A percentile compares a stretch with the other conserved stretches of the same genome.
These are phyloP conservation scores for Vigna unguiculata DNA, from an alignment of 306 rosid species.

Conservation along the genomic window DNA sequence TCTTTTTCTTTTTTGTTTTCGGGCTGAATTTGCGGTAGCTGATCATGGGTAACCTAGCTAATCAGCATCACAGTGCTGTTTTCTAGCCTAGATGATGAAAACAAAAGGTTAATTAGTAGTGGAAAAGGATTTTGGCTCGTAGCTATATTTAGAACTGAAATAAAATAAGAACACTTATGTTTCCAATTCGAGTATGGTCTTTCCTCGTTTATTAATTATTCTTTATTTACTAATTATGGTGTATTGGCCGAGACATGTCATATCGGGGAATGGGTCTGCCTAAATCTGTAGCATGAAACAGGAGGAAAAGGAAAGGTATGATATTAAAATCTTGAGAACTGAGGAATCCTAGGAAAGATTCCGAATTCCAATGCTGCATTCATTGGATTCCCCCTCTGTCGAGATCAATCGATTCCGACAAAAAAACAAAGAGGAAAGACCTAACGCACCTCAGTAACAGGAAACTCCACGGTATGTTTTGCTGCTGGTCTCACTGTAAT, in stretches of 20 bases:
- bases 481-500: conserved; percentile 65
- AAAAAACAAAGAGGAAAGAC: conserved; percentile 5
- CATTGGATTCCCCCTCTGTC: conserved; percentile 44
- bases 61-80: neutral
- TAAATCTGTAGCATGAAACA: conserved; percentile 14
- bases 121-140: conserved; percentile 17
- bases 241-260: conserved; percentile 8
- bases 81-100: too few relatives aligned
- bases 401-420: conserved; percentile 27
- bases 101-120: neutral
- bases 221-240: conserved; percentile 3
- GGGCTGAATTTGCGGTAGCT: neutral
- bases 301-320: conserved; percentile 10
- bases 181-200: conserved; percentile 9
- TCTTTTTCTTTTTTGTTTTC: neutral
- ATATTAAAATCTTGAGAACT: neutral
- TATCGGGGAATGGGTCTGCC: conserved; percentile 28
- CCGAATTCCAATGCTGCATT: conserved; percentile 20
- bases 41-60: neutral
- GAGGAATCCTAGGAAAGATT: conserved; percentile 53
- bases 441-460: conserved; percentile 65
- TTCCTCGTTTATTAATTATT: neutral
- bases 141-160: neutral
- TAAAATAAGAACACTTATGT: neutral
- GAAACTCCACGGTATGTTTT: conserved; percentile 66